Percentiles rank a stretch among this genome's conserved stretches.
Conservation (phyloP, 2,329 filamentous ascomycete genomes). For the Diplodia corticola region DNA sequence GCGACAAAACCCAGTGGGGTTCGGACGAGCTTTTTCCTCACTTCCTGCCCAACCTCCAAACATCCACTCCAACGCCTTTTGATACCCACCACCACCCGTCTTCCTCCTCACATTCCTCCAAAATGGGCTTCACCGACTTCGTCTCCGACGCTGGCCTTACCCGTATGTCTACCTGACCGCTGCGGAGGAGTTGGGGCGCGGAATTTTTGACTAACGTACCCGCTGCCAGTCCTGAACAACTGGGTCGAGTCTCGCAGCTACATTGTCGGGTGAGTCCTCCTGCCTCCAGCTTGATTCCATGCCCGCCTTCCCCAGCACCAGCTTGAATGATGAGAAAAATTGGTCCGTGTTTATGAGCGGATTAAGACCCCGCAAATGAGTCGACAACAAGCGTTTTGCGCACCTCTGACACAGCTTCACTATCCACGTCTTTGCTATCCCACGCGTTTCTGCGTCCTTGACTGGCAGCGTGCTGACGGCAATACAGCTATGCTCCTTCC, state of each 20-base stretch:
- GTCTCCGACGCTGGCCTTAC: slow-evolving; percentile 65
- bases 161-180: slow-evolving; percentile 45
- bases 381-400: slow-evolving; percentile 74
- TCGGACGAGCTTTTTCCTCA: slow-evolving; percentile 17
- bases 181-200: slow-evolving; percentile 2
- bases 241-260: slow-evolving; percentile 77
- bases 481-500: slow-evolving; percentile 63
- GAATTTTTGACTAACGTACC: slow-evolving; percentile 24
- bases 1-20: slow-evolving; percentile 20
- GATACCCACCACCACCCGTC: slow-evolving; percentile 17
- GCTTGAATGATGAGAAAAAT: slow-evolving; percentile 76
- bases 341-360: slow-evolving; percentile 96
- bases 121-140: slow-evolving; percentile 71
- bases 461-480: slow-evolving; percentile 31
- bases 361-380: slow-evolving; percentile 88
- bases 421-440: background rate
- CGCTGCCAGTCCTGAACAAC: slow-evolving; percentile 63
- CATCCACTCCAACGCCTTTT: slow-evolving; percentile 5
- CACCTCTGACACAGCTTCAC: slow-evolving; percentile 64
- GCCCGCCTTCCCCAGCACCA: slow-evolving; percentile 28
- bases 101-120: slow-evolving; percentile 30
- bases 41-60: slow-evolving; percentile 17
- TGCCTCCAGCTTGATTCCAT: slow-evolving; percentile 19
- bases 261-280: slow-evolving; percentile 72
- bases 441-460: slow-evolving; percentile 7